Evolutionary conservation across 345 rosid genomes (phyloP).

Genomic region (Gossypium sturtianum): DNA sequence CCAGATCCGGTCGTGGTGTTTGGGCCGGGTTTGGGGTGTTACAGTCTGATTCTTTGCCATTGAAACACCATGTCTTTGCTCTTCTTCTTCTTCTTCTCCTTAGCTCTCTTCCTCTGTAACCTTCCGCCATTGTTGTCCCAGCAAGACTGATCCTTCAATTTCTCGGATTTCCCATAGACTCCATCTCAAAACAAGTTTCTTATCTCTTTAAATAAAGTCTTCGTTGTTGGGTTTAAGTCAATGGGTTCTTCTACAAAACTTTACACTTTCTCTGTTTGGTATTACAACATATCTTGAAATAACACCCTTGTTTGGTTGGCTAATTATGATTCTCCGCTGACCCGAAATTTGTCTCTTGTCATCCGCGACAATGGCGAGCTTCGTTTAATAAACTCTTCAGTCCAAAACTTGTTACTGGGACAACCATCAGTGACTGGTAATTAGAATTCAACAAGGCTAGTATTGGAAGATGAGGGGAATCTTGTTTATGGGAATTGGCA

Average conservation of each 20-base stretch:
- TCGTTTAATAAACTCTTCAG: constrained; percentile 23
- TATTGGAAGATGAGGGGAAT: constrained; percentile 25
- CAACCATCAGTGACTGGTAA: neutral
- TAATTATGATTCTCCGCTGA: too few species aligned
- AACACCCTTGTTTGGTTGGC: too few species aligned
- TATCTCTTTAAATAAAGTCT: constrained; percentile 35
- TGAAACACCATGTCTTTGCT: constrained; percentile 21
- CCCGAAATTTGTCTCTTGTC: constrained; percentile 8
- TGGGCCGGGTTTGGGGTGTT: too few species aligned
- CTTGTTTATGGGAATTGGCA: neutral
- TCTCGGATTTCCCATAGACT: constrained; percentile 30
- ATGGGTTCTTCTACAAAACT: constrained; percentile 12
- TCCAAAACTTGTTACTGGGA: constrained; percentile 22
- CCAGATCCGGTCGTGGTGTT: too few species aligned
- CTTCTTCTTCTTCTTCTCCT: neutral
- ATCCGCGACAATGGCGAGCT: constrained; percentile 26
- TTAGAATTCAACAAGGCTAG: constrained; percentile 24
- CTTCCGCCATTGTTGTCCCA: constrained; percentile 21
- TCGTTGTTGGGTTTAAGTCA: constrained; percentile 46
- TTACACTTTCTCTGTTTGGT: constrained; percentile 27
- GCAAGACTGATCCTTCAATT: constrained; percentile 30
- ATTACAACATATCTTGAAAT: too few species aligned
- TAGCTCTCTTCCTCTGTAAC: constrained; percentile 6
- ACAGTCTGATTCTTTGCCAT: too few species aligned
- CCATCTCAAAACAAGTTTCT: constrained; percentile 35